These are phyloP conservation scores for Rhizophlyctis rosea DNA, from an alignment of 192 early-diverging fungal species.

Conservation along the genomic window DNA sequence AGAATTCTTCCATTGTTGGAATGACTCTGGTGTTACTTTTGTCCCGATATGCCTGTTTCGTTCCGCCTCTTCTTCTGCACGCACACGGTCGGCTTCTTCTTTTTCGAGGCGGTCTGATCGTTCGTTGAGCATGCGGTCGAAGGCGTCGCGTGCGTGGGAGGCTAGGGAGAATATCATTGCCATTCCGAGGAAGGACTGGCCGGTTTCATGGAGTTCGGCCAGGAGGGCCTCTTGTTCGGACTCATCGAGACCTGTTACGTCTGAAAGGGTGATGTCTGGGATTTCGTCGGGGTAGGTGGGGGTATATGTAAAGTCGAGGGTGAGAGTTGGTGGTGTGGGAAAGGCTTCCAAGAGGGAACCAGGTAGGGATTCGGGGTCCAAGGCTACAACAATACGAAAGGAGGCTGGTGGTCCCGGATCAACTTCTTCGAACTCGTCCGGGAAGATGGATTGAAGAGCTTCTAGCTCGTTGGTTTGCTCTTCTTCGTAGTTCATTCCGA, in stretches of 20 bases:
- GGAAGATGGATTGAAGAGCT: slow-evolving; percentile 47
- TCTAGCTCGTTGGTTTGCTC: slow-evolving; percentile 47
- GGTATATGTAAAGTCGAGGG: slow-evolving; percentile 52
- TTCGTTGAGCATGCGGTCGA: slow-evolving; percentile 58
- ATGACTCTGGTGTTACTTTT: slow-evolving; percentile 71
- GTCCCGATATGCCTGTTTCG: slow-evolving; percentile 77
- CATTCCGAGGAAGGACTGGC: slow-evolving; percentile 77
- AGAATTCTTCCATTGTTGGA: slow-evolving; percentile 72
- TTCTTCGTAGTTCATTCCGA: slow-evolving; percentile 30
- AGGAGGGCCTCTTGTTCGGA: slow-evolving; percentile 39
- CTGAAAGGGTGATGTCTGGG: slow-evolving; percentile 27
- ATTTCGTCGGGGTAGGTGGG: slow-evolving; percentile 35
- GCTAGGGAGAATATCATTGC: slow-evolving; percentile 88
- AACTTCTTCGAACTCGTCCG: slow-evolving; percentile 39
- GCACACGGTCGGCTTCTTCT: slow-evolving; percentile 50
- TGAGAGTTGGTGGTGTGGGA: slow-evolving; percentile 25
- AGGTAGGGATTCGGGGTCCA: slow-evolving; percentile 4
- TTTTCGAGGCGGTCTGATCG: slow-evolving; percentile 52
- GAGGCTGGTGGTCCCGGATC: slow-evolving; percentile 28
- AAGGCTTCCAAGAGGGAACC: slow-evolving; percentile 21
- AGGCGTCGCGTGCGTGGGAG: slow-evolving; percentile 67
- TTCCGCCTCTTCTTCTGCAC: slow-evolving; percentile 67
- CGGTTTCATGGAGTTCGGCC: slow-evolving; percentile 13
- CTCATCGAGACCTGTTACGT: slow-evolving; percentile 30
- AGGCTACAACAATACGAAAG: slow-evolving; percentile 23